Base-by-base conservation (phyloP, 1,139 yeast genomes). In the Candida sanyaensis region DNA sequence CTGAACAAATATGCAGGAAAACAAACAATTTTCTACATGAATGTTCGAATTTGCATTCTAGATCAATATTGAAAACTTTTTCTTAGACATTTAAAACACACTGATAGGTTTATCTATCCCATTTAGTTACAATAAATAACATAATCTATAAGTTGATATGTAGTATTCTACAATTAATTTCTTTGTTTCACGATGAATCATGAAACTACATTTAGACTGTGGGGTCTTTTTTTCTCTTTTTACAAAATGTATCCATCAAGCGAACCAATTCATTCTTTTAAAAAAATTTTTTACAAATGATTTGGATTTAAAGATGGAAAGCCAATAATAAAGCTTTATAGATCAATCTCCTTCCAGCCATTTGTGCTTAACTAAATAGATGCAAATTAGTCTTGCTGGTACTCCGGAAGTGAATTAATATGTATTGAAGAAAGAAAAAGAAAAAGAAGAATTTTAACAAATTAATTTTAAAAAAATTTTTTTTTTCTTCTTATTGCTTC, bases 271-370 rank as follows among this genome's bases (percentile, higher is more conserved):
- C 56, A 17, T 31, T 5, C 9, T n/a, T 13, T 21, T 28, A 12
- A 51, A 49, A 44, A 41, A 39, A 44, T 26, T n/a, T n/a, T n/a
- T n/a, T 37, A 43, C 38, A 11, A 29, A 32, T 54, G 58, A 50
- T 44, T 57, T 63, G 69, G 72, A 67, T 68, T 69, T 63, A 60
- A 69, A 62, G 72, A 68, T 58, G 73, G 73, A 49, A 23, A 37
- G 48, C 48, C 34, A 45, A 45, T 30, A 40, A 24, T 31, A 17
- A 17, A 17, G 21, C 21, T 17, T 17, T 17, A 17, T 42, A 6
- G 24, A 41, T 58, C 59, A 44, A 51, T 75, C 77, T 75, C 67
- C 79, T 71, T 75, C 76, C 74, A 68, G 80, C 80, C 80, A 75
- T 75, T 75, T 74, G 51, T 75, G 80, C 80, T 53, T 56, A 62